phyloP scores from a whole-genome alignment of 208 protist species.

The Crithidia thermophila region DNA sequence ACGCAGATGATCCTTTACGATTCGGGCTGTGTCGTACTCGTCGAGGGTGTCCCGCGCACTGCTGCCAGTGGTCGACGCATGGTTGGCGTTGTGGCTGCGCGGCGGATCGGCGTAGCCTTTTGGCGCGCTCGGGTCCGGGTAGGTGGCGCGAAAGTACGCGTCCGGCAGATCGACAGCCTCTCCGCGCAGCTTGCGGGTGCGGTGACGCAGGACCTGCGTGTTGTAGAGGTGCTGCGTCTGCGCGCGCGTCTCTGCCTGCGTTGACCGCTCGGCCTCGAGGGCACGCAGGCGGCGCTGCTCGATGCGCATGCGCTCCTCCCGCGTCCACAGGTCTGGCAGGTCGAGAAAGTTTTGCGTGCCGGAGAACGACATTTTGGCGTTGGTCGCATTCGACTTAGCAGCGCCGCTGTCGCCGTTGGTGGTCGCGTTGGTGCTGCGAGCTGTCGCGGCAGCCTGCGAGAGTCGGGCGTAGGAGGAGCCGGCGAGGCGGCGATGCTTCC shows the following conservation, averaged over 20 bases:
- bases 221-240: slow-evolving; percentile 9
- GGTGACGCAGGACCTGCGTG: slow-evolving; percentile 26
- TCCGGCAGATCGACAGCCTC: slow-evolving; percentile 51
- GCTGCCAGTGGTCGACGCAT: slow-evolving; percentile 2
- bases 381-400: background rate
- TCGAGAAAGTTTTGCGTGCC: background rate
- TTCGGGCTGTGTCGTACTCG: slow-evolving; percentile 13
- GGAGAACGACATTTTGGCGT: background rate
- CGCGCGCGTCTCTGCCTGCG: slow-evolving; percentile 11
- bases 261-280: slow-evolving; percentile 35
- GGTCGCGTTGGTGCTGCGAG: no score
- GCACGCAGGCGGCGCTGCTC: slow-evolving; percentile 35
- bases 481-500: slow-evolving; percentile 34
- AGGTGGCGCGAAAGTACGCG: slow-evolving; percentile 42
- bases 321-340: background rate
- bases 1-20: slow-evolving; percentile 22
- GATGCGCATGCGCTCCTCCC: slow-evolving; percentile 19
- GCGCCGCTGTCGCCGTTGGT: background rate
- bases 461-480: slow-evolving; percentile 26
- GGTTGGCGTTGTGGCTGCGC: background rate
- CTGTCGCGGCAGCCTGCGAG: background rate
- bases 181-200: slow-evolving; percentile 31
- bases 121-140: slow-evolving; percentile 24
- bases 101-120: slow-evolving; percentile 12
- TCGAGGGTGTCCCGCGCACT: background rate